Base-by-base conservation (phyloP, 345 rosid species). In the Corchorus olitorius region DNA sequence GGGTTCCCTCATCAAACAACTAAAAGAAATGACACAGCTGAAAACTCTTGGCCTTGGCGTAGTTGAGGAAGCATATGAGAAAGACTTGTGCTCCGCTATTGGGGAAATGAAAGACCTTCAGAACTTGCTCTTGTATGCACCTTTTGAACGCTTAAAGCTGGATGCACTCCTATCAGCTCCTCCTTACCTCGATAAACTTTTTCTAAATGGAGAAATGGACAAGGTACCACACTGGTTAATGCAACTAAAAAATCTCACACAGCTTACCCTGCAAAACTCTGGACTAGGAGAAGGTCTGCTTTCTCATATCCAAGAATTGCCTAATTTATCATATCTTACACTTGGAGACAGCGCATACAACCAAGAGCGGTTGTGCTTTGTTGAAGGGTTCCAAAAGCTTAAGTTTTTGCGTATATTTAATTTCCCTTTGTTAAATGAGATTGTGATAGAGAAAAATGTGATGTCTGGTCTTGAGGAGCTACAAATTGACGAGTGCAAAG, bases 211-310 rank as follows among this genome's bases (percentile, higher is more conserved):
- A 19, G 83, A 77, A 67, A 64, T 79, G 27, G 78, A 81, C 65
- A 83, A 58, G 46, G 76, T 83, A 17, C 83, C 85, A 8, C 55
- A 16, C 3, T 86, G 88, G 86, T 81, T 86, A 19, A 63, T 22
- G 0, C 22, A 72, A 4, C 43, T 6, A 39, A 0, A 3, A 2
- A 39, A 39, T 6, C 43, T 6, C 43, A 39, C 43, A 39, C 11
- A 67, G 19, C 27, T 27, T 27, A 68, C 64, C 34, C 48, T 81
- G 52, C 78, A 74, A 6, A 74, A 86, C 64, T 81, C 85, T 15
- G 77, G 80, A 74, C 50, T 83, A 14, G 52, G 37, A 22, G 79
- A 75, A 78, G 63, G 81, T 54, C 48, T 78, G 2, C 60, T 77
- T 33, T 22, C 72, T 50, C 45, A 34, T 14, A 37, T 81, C 56